Conservation (phyloP, 768 basidiomycete genomes). For the Lentinula sp. region DNA sequence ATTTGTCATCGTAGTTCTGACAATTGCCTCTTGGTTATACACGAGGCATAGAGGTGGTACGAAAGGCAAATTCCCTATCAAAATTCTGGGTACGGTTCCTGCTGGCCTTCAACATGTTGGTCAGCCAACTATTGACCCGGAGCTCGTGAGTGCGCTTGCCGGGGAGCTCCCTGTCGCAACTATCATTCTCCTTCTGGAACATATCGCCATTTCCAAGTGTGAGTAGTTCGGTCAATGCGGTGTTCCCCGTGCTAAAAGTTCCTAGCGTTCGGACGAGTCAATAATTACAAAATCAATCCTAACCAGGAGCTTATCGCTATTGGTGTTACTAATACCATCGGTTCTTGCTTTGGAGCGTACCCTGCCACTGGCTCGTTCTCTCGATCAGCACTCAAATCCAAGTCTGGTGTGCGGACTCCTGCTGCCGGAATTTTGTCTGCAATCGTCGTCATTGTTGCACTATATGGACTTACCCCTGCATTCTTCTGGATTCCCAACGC, state of each 20-base stretch:
- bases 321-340: slow-evolving; percentile 92
- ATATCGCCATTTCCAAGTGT: slow-evolving; percentile 97
- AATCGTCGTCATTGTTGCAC: slow-evolving; percentile 84
- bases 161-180: slow-evolving; percentile 78
- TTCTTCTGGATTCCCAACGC: slow-evolving; percentile 88
- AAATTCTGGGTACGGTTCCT: slow-evolving; percentile 78
- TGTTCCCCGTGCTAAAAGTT: not conserved
- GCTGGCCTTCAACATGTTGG: slow-evolving; percentile 68
- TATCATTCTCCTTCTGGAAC: slow-evolving; percentile 87
- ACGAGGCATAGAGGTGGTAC: slow-evolving; percentile 52
- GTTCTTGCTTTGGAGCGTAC: slow-evolving; percentile 86
- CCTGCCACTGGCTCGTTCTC: slow-evolving; percentile 99
- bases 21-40: slow-evolving; percentile 84
- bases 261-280: slow-evolving; percentile 87
- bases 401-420: slow-evolving; percentile 96
- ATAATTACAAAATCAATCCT: slow-evolving; percentile 90
- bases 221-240: slow-evolving; percentile 18
- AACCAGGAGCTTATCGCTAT: slow-evolving; percentile 97
- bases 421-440: slow-evolving; percentile 82
- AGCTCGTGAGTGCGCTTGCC: slow-evolving; percentile 62
- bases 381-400: slow-evolving; percentile 92
- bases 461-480: slow-evolving; percentile 90
- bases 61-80: slow-evolving; percentile 74
- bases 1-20: slow-evolving; percentile 84
- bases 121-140: slow-evolving; percentile 28